phyloP scores from a whole-genome alignment of 2,329 filamentous ascomycete genomes.

The Aspergillus awamori region DNA sequence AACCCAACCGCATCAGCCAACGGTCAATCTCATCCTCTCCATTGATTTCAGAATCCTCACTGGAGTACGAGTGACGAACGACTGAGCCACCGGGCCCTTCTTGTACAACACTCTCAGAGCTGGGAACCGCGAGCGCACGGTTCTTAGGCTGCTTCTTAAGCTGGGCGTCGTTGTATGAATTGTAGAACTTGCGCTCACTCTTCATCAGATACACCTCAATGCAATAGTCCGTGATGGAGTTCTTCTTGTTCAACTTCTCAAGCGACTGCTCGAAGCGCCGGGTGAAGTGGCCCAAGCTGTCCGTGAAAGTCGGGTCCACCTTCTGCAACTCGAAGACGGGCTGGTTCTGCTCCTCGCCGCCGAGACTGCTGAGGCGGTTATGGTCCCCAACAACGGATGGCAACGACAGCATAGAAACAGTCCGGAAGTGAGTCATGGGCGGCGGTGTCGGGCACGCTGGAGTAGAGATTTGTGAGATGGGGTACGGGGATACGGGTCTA shows the following conservation, averaged over 20 bases:
- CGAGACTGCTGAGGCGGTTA: slow-evolving; percentile 23
- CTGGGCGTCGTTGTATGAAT: slow-evolving; percentile 59
- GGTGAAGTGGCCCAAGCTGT: slow-evolving; percentile 63
- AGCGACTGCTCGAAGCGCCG: slow-evolving; percentile 60
- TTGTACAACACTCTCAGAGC: not conserved
- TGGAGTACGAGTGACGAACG: slow-evolving; percentile 16
- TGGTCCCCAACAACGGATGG: slow-evolving; percentile 62
- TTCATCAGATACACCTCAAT: slow-evolving; percentile 67
- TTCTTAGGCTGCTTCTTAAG: slow-evolving; percentile 34
- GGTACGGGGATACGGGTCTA: slow-evolving; percentile 6
- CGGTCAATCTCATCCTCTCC: slow-evolving; percentile 50
- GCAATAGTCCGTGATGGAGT: slow-evolving; percentile 60
- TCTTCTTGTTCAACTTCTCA: slow-evolving; percentile 56
- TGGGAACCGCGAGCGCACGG: not conserved
- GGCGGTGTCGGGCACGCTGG: not conserved
- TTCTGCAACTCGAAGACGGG: slow-evolving; percentile 60
- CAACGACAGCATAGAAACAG: slow-evolving; percentile 55
- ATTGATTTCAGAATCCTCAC: slow-evolving; percentile 33
- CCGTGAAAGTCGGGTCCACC: slow-evolving; percentile 68
- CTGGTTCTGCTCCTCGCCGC: slow-evolving; percentile 57
- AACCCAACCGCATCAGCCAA: slow-evolving; percentile 59
- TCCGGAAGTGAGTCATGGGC: slow-evolving; percentile 23
- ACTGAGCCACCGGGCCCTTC: not conserved
- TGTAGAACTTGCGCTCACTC: slow-evolving; percentile 68
- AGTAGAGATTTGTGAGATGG: slow-evolving; percentile 7